Conservation (phyloP, 1,284 basidiomycete genomes). For the Trichosporon sp. region DNA sequence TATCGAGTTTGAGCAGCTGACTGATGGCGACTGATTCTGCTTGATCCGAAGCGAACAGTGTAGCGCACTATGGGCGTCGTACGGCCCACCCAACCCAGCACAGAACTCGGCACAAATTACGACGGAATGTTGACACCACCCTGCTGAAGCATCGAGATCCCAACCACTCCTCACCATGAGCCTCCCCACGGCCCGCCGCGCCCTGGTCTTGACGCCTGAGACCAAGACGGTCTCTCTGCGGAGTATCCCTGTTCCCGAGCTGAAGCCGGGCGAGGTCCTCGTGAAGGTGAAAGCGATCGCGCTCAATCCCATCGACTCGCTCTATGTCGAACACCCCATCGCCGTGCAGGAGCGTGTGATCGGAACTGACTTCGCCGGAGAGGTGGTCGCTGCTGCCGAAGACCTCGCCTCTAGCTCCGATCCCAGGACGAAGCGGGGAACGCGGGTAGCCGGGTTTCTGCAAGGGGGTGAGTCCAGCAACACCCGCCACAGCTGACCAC, state of each 20-base stretch:
- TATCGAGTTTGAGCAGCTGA: no score
- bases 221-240: background rate
- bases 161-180: background rate
- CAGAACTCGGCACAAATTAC: no score
- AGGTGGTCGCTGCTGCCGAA: background rate
- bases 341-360: conserved; percentile 12
- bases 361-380: conserved; percentile 18
- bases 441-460: background rate
- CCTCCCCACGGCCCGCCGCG: background rate
- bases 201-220: background rate
- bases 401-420: background rate
- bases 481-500: background rate
- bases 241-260: background rate
- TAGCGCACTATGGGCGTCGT: no score
- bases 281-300: conserved; percentile 1
- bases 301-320: conserved; percentile 17
- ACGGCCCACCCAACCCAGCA: no score
- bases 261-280: background rate
- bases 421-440: background rate
- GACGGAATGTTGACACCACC: no score
- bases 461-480: background rate
- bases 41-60: background rate
- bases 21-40: background rate
- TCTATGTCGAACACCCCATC: conserved; percentile 6
- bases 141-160: no score